Evolutionary conservation across 2,329 filamentous ascomycete genomes (phyloP).

Genomic region (Pseudogymnoascus sp.): DNA sequence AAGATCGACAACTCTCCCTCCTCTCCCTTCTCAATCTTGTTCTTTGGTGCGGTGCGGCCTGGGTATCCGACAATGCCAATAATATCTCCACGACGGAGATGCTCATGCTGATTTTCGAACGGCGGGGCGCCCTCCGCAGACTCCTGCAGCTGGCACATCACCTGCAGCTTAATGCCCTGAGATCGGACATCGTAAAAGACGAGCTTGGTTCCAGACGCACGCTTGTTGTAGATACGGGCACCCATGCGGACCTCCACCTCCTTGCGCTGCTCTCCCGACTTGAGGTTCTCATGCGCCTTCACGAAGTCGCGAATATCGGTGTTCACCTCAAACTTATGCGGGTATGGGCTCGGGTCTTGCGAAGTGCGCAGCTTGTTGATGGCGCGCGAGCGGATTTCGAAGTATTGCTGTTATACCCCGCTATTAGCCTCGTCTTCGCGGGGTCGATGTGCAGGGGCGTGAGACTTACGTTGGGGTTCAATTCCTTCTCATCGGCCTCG

Average conservation of each 20-base stretch:
- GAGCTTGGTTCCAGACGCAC: slow-evolving; percentile 73
- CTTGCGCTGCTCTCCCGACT: slow-evolving; percentile 78
- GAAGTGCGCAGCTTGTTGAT: slow-evolving; percentile 70
- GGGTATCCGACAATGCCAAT: slow-evolving; percentile 82
- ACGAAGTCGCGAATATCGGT: slow-evolving; percentile 77
- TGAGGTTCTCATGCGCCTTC: slow-evolving; percentile 69
- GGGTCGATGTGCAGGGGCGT: background rate
- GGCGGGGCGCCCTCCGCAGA: slow-evolving; percentile 55
- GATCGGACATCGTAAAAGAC: slow-evolving; percentile 83
- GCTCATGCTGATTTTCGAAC: slow-evolving; percentile 85
- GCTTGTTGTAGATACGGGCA: slow-evolving; percentile 84
- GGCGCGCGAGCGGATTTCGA: slow-evolving; percentile 83
- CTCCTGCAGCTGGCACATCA: slow-evolving; percentile 85
- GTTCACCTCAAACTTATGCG: slow-evolving; percentile 85
- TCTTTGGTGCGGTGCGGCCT: slow-evolving; percentile 82
- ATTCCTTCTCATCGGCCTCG: slow-evolving; percentile 60
- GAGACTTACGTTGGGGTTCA: slow-evolving; percentile 61
- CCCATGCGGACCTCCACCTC: slow-evolving; percentile 71
- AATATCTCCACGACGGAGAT: slow-evolving; percentile 84
- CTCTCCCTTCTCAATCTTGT: slow-evolving; percentile 67
- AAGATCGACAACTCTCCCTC: slow-evolving; percentile 94
- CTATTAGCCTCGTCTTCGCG: slow-evolving; percentile 1
- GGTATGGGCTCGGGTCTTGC: slow-evolving; percentile 76
- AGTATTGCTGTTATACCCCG: slow-evolving; percentile 62
- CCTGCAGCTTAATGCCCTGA: slow-evolving; percentile 73